phyloP scores from a whole-genome alignment of 2,329 filamentous ascomycete species.

The Diaporthe sp. region DNA sequence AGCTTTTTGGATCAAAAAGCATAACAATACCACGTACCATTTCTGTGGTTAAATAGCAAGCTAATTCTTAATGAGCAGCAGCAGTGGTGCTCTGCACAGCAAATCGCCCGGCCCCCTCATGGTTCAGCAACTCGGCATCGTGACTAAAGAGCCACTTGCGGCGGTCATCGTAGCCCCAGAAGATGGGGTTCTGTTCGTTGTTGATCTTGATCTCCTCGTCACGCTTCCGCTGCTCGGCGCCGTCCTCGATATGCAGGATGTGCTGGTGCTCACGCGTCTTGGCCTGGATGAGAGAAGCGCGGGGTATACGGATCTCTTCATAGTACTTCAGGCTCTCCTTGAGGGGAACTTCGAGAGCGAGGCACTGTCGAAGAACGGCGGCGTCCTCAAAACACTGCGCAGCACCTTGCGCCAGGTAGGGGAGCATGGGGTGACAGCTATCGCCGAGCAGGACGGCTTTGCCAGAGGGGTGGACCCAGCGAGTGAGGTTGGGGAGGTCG shows the following conservation, averaged over 20 bases:
- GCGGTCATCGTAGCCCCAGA: conserved; percentile 48
- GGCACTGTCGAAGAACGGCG: conserved; percentile 47
- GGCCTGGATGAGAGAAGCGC: conserved; percentile 43
- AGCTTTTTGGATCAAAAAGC: background rate
- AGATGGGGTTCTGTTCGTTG: conserved; percentile 44
- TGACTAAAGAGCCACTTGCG: conserved; percentile 53
- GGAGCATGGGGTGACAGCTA: conserved; percentile 62
- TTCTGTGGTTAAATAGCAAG: background rate
- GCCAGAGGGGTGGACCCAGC: conserved; percentile 58
- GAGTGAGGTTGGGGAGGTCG: conserved; percentile 55
- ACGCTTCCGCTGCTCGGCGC: conserved; percentile 43
- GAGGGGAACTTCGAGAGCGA: conserved; percentile 34
- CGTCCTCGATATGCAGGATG: conserved; percentile 46
- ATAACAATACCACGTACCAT: background rate
- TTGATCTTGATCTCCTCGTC: conserved; percentile 42
- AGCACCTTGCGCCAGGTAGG: conserved; percentile 63
- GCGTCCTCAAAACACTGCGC: conserved; percentile 61
- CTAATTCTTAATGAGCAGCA: conserved; percentile 1
- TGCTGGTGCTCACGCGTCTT: conserved; percentile 45
- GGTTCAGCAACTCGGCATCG: conserved; percentile 43
- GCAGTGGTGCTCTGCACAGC: background rate
- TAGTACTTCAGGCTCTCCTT: conserved; percentile 37
- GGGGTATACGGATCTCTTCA: conserved; percentile 42
- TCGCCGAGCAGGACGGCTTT: conserved; percentile 59
- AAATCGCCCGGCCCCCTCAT: background rate